Conservation (phyloP, 805 yeast genomes). For the Yamadazyma paraphyllophila region DNA sequence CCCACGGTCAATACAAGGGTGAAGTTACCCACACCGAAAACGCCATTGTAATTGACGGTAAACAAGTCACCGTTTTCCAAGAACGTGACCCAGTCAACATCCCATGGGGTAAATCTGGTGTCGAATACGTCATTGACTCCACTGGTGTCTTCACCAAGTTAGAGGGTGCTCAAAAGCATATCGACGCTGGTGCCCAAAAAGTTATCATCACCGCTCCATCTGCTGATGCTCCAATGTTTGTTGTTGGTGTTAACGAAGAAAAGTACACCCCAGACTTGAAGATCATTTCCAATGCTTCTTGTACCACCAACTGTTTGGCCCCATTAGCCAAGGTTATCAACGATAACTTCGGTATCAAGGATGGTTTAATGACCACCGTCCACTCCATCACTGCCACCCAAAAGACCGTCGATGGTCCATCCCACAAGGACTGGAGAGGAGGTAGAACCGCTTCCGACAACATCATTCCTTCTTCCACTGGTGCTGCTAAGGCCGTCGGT, state of each 20-base stretch:
- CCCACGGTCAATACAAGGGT: slow-evolving; percentile 32
- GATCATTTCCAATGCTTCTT: slow-evolving; percentile 35
- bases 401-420: slow-evolving; percentile 38
- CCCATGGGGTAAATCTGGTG: slow-evolving; percentile 35
- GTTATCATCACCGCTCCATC: slow-evolving; percentile 36
- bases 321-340: slow-evolving; percentile 37
- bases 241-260: slow-evolving; percentile 34
- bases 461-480: slow-evolving; percentile 37
- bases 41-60: slow-evolving; percentile 27
- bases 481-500: slow-evolving; percentile 39
- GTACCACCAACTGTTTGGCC: slow-evolving; percentile 39
- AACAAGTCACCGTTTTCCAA: slow-evolving; percentile 28
- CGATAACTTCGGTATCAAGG: slow-evolving; percentile 34
- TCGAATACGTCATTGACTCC: slow-evolving; percentile 32
- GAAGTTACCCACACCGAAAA: slow-evolving; percentile 25
- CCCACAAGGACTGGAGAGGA: slow-evolving; percentile 41
- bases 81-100: slow-evolving; percentile 34
- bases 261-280: slow-evolving; percentile 32
- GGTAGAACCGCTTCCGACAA: slow-evolving; percentile 38
- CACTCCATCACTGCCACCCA: slow-evolving; percentile 39
- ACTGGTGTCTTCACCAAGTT: slow-evolving; percentile 36
- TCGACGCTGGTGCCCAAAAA: slow-evolving; percentile 37
- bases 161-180: slow-evolving; percentile 36
- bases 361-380: slow-evolving; percentile 38
- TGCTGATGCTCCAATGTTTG: slow-evolving; percentile 37